Evolutionary conservation across 371 early-diverging fungal genomes (phyloP), one percentile per base, ranked within the genome.

Genomic region (Zychaea mexicana): DNA sequence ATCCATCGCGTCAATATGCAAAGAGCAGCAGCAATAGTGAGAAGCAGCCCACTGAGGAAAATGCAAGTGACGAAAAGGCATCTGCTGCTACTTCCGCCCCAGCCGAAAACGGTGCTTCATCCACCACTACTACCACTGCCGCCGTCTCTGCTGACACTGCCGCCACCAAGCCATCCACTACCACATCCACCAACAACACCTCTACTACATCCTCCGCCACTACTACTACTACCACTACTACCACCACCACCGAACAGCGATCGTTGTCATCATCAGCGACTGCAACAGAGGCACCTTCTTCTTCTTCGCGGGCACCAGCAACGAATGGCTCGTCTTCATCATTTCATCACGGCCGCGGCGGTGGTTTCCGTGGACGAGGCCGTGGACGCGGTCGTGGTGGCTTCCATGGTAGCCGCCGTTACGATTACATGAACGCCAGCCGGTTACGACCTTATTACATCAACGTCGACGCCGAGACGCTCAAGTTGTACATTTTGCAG

Each of bases 401-500:
- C 4, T 67, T 65, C 60, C 54, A 57, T 38, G 54, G 68, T 49
- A 65, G 65, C 22, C 74, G 76, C 15, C 76, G 72, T 61, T 47
- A 52, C 42, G 76, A 71, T 54, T 64, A 66, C 28, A 62, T 62
- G 32, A 57, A 59, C 21, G 62, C 71, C 52, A 68, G 71, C 52
- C 77, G 82, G 9, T 53, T 70, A 28, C 61, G 66, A 42, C 74
- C 79, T 42, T 82, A 79, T 26, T 83, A 74, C 60, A 72, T 82
- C 39, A 73, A 69, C 10, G 67, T 69, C 2, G 85, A 87, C 65
- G 71, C 77, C 13, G 87, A 84, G n/a, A 79, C 83, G 1, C 74
- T 87, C 65, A 85, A 84, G 74, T 57, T 67, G 12, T 84, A 83
- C 47, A 81, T 87, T 62, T 72, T 85, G 61, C 87, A 84, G 38